Evolutionary conservation across 345 rosid species (phyloP), one percentile per base, ranked within the genome.

Genomic region (Luvunga scandens): DNA sequence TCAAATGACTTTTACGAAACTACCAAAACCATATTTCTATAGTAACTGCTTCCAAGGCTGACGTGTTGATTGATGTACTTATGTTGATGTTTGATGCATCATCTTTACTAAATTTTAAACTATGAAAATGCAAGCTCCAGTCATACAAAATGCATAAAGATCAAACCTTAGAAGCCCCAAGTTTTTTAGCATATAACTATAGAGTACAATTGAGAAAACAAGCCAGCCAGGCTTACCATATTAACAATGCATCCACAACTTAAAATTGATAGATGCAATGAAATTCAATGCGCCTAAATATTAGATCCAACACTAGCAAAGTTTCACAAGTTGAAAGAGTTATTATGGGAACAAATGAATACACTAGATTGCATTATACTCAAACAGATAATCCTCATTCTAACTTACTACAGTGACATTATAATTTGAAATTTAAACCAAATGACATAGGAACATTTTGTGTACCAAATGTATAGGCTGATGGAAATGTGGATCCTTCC

Each of bases 401-500:
- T 28, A 24, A 18, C 13, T 36, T 38, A 36, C 66, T 27, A 36
- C 12, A 72, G 38, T 57, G 65, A 33, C 2, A 45, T 0, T 56
- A 72, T 57, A n/a, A 72, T 57, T 33, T 56, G 67, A 73, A 60
- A 16, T 25, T 36, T 16, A 8, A 14, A 14, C 36, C 57, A 19
- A 57, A 1, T 21, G 45, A 62, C 13, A 61, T 9, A 39, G 18
- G 69, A 65, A 53, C 74, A 73, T 59, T 34, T 61, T 27, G 38
- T 90, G 82, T 86, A 96, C 99, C 99, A 83, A 96, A 96, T 62
- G 91, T 56, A 80, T 94, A 96, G 72, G 98, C 88, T 64, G 94
- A 92, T 5, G 99, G 99, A 85, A 90, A 96, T 7, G 96, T 89
- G 34, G 94, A 96, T 67, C 98, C 98, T 86, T 96, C 99, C 62